Conservation (phyloP, 225 moss, liverwort and hornwort genomes). For the Takakia lepidozioides region DNA sequence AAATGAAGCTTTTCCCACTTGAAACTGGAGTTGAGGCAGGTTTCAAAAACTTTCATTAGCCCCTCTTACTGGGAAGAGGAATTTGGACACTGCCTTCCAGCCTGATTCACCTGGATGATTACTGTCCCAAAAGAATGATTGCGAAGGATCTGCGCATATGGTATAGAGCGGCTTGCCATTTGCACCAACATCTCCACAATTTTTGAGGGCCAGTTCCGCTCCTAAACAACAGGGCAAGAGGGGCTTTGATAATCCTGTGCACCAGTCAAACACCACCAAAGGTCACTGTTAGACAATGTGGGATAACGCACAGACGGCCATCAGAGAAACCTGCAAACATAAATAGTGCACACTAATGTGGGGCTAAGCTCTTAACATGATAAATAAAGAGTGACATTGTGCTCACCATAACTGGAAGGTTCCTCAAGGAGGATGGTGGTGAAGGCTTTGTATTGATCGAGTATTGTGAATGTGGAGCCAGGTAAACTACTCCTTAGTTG, state of each 20-base stretch:
- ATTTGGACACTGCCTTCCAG: slow-evolving; percentile 30
- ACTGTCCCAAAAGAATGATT: slow-evolving; percentile 45
- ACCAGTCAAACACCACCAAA: too few species aligned
- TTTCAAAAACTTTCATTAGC: too few species aligned
- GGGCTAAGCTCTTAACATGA: neutral
- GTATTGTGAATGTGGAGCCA: slow-evolving; percentile 15
- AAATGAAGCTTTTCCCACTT: too few species aligned
- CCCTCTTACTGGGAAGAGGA: slow-evolving; percentile 36
- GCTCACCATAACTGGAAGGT: slow-evolving; percentile 25
- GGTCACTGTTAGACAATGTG: too few species aligned
- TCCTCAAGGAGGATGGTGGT: slow-evolving; percentile 24
- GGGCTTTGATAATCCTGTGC: too few species aligned
- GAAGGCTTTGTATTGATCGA: slow-evolving; percentile 38
- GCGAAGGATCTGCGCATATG: slow-evolving; percentile 26
- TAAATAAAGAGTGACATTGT: too few species aligned
- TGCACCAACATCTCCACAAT: slow-evolving; percentile 29
- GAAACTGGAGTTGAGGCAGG: too few species aligned
- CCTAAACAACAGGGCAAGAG: slow-evolving; percentile 41
- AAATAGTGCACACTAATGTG: neutral
- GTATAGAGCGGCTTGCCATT: slow-evolving; percentile 21
- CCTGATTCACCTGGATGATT: slow-evolving; percentile 40
- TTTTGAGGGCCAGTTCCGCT: slow-evolving; percentile 20
- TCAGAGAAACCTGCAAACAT: slow-evolving; percentile 21
- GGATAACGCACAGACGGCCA: too few species aligned
- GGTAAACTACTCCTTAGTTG: slow-evolving; percentile 22